Percentiles rank a stretch among this genome's conserved stretches.
Evolutionary conservation across 495 filamentous ascomycete genomes (phyloP).

Genomic region (Chaetomium cochliodes): DNA sequence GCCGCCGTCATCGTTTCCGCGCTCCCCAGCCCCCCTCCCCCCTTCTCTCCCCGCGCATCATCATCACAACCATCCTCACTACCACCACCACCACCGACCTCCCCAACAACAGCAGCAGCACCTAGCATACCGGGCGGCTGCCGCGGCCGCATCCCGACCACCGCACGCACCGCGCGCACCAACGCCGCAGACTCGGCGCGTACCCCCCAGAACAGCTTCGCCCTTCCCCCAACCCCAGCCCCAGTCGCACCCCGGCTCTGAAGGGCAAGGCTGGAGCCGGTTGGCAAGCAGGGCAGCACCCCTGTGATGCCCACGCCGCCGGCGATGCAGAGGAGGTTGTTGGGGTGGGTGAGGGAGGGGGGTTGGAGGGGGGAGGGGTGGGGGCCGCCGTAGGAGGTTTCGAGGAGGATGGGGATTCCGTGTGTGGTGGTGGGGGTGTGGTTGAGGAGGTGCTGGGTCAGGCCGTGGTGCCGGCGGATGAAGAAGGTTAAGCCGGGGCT

Average conservation of each 20-base stretch:
- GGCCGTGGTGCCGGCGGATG: not conserved
- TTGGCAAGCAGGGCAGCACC: not conserved
- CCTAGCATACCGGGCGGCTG: too few species aligned
- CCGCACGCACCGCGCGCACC: not conserved
- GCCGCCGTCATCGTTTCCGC: too few species aligned
- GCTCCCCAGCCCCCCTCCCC: too few species aligned
- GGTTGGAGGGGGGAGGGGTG: not conserved
- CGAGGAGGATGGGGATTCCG: not conserved
- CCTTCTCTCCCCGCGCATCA: too few species aligned
- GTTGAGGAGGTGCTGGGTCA: not conserved
- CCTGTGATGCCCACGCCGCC: conserved; percentile 4
- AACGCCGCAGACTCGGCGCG: not conserved
- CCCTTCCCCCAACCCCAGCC: not conserved
- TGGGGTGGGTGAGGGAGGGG: not conserved
- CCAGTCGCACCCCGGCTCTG: too few species aligned
- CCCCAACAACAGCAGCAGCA: too few species aligned
- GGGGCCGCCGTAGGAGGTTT: not conserved
- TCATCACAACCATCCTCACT: not conserved
- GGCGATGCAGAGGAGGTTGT: not conserved
- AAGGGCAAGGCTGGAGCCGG: too few species aligned
- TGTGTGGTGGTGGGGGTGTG: not conserved
- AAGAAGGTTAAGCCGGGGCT: not conserved
- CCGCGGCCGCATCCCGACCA: not conserved
- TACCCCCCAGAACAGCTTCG: not conserved
- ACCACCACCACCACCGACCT: not conserved